Base-by-base conservation (phyloP, 495 filamentous ascomycete species). In the Penicillium alfredii region DNA sequence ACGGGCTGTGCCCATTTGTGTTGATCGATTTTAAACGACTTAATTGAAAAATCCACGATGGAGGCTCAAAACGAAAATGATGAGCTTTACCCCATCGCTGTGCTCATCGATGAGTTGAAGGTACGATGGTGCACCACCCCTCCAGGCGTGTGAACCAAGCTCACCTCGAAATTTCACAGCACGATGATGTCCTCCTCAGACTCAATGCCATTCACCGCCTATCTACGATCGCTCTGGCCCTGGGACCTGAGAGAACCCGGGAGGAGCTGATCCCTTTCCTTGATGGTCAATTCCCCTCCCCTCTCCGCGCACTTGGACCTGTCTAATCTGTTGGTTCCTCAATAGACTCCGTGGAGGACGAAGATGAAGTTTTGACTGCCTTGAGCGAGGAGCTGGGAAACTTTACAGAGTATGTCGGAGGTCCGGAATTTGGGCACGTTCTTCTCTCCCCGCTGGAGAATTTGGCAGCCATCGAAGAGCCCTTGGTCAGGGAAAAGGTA, bases 41-140 rank as follows among this genome's bases (percentile, higher is more conserved):
- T 38, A 53, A 32, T 40, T 28, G 47, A 30, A 43, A 53, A 29
- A 51, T 51, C 51, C 64, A 49, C 35, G 41, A 87, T 87, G 82
- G 81, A 86, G 54, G 74, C 72, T 47, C 77, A 80, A 52, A 74
- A 72, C 47, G 77, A 83, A 68, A 93, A 80, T 60, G 90, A 97
- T 65, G 93, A 96, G 78, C 88, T 98, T 45, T 97, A 95, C 65
- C 92, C 92, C 55, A 98, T 98, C 73, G 92, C 92, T 44, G 93
- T 98, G 38, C 80, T 98, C 60, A 98, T 98, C 67, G 92, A 98
- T 66, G 92, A 98, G 78, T 73, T 98, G 53, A 98, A 98, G 86
- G 89, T 95, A 68, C 49, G 38, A 30, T 47, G 33, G 28, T 30
- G 17, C 27, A 39, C 27, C 16, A 13, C 22, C 30, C 8, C 12